phyloP scores from a whole-genome alignment of 345 rosid species.

The Salix koriyanagi region DNA sequence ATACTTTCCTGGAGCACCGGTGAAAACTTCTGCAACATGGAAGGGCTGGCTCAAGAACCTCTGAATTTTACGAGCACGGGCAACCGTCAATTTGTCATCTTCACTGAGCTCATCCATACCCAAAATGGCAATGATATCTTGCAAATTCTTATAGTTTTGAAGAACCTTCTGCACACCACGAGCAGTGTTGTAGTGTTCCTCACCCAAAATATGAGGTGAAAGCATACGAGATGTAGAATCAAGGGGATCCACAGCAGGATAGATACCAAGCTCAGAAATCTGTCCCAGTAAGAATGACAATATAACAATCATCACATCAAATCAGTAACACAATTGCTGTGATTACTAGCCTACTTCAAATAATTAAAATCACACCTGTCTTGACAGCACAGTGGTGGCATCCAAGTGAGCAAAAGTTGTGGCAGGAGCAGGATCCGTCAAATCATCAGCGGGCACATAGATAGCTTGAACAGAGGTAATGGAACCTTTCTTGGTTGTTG shows the following conservation, averaged over 20 bases:
- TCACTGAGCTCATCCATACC: slow-evolving; percentile 99
- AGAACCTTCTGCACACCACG: slow-evolving; percentile 98
- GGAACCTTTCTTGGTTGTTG: slow-evolving; percentile 98
- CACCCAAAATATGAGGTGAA: slow-evolving; percentile 91
- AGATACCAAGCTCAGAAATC: slow-evolving; percentile 98
- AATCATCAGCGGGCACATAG: slow-evolving; percentile 98
- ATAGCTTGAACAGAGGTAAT: slow-evolving; percentile 98
- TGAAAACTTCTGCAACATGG: slow-evolving; percentile 99
- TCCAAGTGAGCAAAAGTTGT: slow-evolving; percentile 99
- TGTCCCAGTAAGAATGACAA: slow-evolving; percentile 10
- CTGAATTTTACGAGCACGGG: slow-evolving; percentile 96
- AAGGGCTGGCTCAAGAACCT: slow-evolving; percentile 98
- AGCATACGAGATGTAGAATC: slow-evolving; percentile 99
- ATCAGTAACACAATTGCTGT: background rate
- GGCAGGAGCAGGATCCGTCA: slow-evolving; percentile 99
- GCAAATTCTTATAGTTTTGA: slow-evolving; percentile 97
- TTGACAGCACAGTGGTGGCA: slow-evolving; percentile 94
- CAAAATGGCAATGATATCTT: slow-evolving; percentile 97
- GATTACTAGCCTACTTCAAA: background rate
- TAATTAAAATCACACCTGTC: slow-evolving; percentile 52
- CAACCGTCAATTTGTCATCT: slow-evolving; percentile 95
- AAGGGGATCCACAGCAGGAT: slow-evolving; percentile 97
- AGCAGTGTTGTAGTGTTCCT: slow-evolving; percentile 92
- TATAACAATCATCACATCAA: background rate
- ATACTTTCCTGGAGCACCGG: slow-evolving; percentile 97